Conservation (phyloP, 805 yeast species). For the Spathaspora sp. region DNA sequence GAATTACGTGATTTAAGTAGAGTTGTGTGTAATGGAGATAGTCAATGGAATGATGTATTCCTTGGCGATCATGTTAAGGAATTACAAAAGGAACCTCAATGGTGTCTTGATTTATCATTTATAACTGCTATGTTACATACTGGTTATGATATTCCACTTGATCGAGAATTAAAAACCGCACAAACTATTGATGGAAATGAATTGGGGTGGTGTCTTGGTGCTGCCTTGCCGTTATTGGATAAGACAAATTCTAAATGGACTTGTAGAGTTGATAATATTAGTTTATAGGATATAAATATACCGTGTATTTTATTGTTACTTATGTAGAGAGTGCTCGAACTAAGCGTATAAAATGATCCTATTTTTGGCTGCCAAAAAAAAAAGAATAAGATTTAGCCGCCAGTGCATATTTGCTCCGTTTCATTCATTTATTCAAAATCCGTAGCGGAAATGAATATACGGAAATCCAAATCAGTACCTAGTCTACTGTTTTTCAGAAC, state of each 20-base stretch:
- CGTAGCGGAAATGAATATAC: neutral
- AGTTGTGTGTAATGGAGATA: slow-evolving; percentile 81
- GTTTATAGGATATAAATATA: neutral
- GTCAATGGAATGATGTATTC: slow-evolving; percentile 66
- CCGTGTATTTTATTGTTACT: neutral
- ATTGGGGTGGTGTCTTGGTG: slow-evolving; percentile 98
- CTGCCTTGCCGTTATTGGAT: slow-evolving; percentile 86
- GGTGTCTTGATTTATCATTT: slow-evolving; percentile 92
- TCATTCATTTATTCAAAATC: neutral
- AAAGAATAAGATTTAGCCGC: neutral
- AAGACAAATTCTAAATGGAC: slow-evolving; percentile 60
- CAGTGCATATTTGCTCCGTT: neutral
- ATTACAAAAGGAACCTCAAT: slow-evolving; percentile 76
- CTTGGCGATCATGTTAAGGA: slow-evolving; percentile 66
- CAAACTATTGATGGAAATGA: slow-evolving; percentile 85
- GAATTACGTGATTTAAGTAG: slow-evolving; percentile 81
- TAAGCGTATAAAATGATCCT: neutral
- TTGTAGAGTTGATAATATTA: slow-evolving; percentile 43
- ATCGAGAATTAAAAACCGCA: slow-evolving; percentile 89
- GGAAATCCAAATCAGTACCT: neutral
- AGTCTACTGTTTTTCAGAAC: neutral
- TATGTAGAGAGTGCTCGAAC: neutral
- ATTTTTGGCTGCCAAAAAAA: neutral
- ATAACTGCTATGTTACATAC: slow-evolving; percentile 87
- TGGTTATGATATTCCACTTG: slow-evolving; percentile 93